Evolutionary conservation across 371 early-diverging fungal genomes (phyloP), one percentile per base, ranked within the genome.

Genomic region (Syncephalastrum racemosum): DNA sequence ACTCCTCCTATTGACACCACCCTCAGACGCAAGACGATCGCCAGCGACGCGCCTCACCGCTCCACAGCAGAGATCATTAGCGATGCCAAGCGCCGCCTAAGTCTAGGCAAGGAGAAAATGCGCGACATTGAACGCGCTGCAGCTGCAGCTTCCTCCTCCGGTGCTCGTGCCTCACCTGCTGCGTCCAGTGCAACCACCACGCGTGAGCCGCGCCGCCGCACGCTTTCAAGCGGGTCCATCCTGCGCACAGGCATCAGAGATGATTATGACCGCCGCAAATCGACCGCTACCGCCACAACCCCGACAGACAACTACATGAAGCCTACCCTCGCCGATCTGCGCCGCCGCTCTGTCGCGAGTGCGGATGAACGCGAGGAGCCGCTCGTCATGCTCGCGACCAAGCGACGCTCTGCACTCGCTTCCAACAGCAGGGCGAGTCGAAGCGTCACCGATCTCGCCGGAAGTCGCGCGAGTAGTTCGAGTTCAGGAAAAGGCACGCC

Each of bases 51-150:
- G 10, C 36, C 36, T 10, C 36, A 55, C 24, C 56, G 25, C 20
- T 60, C 47, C 16, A 51, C 57, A 12, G 47, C 40, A 15, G 61
- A 60, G 14, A 20, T 56, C 14, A 56, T 60, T 15, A 56, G n/a
- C 44, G 53, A 60, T 39, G 50, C 49, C n/a, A 66, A 64, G 51
- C 58, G 73, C 39, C 63, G 64, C 46, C 23, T 67, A 3, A 67
- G 64, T 27, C 50, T 69, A 40, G 65, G 67, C 10, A 70, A 67
- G 53, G 70, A 70, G 23, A 66, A 66, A 22, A 56, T 69, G 41
- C 62, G 58, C n/a, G 57, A 64, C 36, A 22, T 59, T 6, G 66
- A 71, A 25, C 48, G 53, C n/a, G 36, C 36, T 40, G 36, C 36
- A 12, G 56, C 27, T 5, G 55, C 36, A 4, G n/a, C 31, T 12